These are phyloP conservation scores for Tricladium varicosporioides DNA, from an alignment of 2,329 filamentous ascomycete genomes.

Conservation along the genomic window DNA sequence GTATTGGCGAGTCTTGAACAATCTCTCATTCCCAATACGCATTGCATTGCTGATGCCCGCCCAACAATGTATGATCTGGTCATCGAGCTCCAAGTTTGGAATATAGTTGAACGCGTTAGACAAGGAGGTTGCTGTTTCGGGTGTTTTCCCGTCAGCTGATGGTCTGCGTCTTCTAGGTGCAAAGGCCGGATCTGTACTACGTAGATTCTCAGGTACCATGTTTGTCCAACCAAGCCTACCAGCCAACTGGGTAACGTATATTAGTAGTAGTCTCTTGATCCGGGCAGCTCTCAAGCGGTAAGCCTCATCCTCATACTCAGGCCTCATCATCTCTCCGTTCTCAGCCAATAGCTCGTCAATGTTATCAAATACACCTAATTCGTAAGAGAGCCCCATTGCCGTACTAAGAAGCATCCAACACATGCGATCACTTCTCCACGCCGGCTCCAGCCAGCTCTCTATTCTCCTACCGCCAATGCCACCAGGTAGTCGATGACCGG, in stretches of 20 bases:
- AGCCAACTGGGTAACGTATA: slow-evolving; percentile 92
- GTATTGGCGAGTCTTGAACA: slow-evolving; percentile 84
- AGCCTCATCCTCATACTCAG: slow-evolving; percentile 70
- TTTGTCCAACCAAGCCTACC: slow-evolving; percentile 89
- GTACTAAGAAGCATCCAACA: slow-evolving; percentile 97
- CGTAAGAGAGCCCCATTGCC: slow-evolving; percentile 84
- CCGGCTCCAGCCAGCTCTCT: slow-evolving; percentile 94
- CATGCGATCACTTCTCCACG: slow-evolving; percentile 92
- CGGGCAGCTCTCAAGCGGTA: slow-evolving; percentile 77
- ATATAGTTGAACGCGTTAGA: slow-evolving; percentile 64
- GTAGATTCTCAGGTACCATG: slow-evolving; percentile 75
- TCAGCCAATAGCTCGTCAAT: slow-evolving; percentile 69
- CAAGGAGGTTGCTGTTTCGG: slow-evolving; percentile 55
- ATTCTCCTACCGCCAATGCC: slow-evolving; percentile 81
- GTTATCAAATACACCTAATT: slow-evolving; percentile 92
- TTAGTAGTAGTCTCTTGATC: slow-evolving; percentile 80
- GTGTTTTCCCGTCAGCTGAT: slow-evolving; percentile 56
- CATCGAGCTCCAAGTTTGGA: slow-evolving; percentile 63
- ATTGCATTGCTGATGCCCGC: slow-evolving; percentile 89
- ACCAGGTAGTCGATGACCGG: slow-evolving; percentile 40
- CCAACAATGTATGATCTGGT: slow-evolving; percentile 83
- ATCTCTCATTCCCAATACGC: slow-evolving; percentile 82
- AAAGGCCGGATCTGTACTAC: slow-evolving; percentile 56
- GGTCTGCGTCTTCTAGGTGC: slow-evolving; percentile 38
- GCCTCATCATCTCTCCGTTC: slow-evolving; percentile 56